Evolutionary conservation across 768 basidiomycete species (phyloP), one percentile per base, ranked within the genome.

Genomic region (Agaricus blazei): DNA sequence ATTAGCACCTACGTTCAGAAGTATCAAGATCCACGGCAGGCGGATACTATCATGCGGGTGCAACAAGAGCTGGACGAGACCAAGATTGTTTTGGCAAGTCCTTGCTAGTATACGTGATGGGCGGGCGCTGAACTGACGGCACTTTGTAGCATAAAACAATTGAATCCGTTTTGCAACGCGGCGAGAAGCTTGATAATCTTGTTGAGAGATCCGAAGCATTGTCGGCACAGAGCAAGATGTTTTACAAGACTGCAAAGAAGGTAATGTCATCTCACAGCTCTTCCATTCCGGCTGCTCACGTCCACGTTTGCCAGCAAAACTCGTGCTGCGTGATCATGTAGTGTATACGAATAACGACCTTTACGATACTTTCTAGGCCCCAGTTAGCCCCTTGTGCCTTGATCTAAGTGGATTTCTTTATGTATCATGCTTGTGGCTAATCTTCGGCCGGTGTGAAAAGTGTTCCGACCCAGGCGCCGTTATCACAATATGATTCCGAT

Each of bases 191-290:
- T 44, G 94, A 98, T 70, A 92, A 92, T 68, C 76, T 98, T 8
- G 96, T 98, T 11, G 95, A 98, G 64, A 83, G 95, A 38, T 97
- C 94, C 54, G 87, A 90, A 65, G 87, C 88, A 34, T 72, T 98
- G 53, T 92, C 93, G 38, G 75, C 83, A 14, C 92, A 94, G 73
- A 92, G 85, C 73, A 98, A 98, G 84, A 90, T 92, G 88, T 99
- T 99, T 69, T 98, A 98, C 78, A 97, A 98, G 87, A 97, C 95
- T 7, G 93, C 96, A 2, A 98, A 98, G 88, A 96, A 95, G 88
- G 95, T 93, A 53, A 80, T 64, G 3, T 9, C 19, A 48, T 29
- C 47, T 56, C 45, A 15, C 26, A 27, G 41, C n/a, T 52, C 24
- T 57, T 19, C 37, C 37, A 6, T 27, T 40, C 45, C 59, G 64